Percentiles rank a stretch among this genome's conserved stretches.
These are phyloP conservation scores for Prinsepia uniflora DNA, from an alignment of 306 rosid species.

Conservation along the genomic window DNA sequence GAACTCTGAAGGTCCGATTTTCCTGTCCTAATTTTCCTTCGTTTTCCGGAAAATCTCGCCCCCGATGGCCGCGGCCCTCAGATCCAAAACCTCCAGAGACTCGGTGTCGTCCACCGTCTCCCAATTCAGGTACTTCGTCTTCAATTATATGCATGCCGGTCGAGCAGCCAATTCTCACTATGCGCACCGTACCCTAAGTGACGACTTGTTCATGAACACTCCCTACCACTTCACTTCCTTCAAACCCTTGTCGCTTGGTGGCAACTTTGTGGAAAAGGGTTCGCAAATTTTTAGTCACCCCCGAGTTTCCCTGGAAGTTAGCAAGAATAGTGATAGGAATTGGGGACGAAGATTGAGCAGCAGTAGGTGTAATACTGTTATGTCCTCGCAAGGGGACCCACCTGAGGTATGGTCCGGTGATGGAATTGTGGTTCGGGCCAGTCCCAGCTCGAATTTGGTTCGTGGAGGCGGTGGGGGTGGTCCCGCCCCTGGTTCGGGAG, in stretches of 20 bases:
- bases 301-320: constrained; percentile 8
- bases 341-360: constrained; percentile 27
- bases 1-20: background rate
- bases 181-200: constrained; percentile 36
- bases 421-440: constrained; percentile 64
- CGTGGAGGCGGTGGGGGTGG: constrained; percentile 48
- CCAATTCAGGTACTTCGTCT: constrained; percentile 53
- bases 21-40: constrained; percentile 7
- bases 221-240: constrained; percentile 66
- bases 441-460: constrained; percentile 44
- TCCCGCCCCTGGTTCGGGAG: constrained; percentile 46
- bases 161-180: constrained; percentile 40
- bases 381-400: constrained; percentile 67
- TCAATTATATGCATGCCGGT: constrained; percentile 44
- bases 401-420: constrained; percentile 95
- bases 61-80: constrained; percentile 61
- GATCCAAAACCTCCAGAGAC: constrained; percentile 62
- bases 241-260: constrained; percentile 65
- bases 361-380: constrained; percentile 15
- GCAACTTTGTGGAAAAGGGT: constrained; percentile 42
- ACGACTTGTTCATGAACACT: constrained; percentile 40
- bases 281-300: constrained; percentile 20
- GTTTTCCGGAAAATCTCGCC: constrained; percentile 11
- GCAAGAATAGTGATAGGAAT: constrained; percentile 18
- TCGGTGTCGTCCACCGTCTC: constrained; percentile 45